phyloP scores from a whole-genome alignment of 2,329 filamentous ascomycete genomes.

The Monosporascus sp. region DNA sequence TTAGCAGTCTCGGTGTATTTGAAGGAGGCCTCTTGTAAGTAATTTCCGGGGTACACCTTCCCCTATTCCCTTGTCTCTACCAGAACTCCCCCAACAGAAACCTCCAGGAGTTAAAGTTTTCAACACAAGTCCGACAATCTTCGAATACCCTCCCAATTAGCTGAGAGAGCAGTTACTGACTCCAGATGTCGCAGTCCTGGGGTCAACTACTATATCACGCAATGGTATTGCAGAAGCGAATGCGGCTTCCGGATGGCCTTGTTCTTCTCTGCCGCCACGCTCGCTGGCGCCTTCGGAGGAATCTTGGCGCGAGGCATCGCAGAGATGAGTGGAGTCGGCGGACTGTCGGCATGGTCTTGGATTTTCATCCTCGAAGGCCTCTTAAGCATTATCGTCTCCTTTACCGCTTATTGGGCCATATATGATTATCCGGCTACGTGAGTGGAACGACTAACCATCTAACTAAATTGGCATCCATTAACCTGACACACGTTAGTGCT shows the following conservation, averaged over 20 bases:
- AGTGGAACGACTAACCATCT: not conserved
- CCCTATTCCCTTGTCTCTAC: too few relatives aligned
- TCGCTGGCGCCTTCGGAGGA: conserved; percentile 59
- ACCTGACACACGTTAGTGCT: not conserved
- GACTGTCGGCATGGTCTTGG: conserved; percentile 64
- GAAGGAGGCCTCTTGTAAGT: conserved; percentile 50
- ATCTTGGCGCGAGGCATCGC: conserved; percentile 55
- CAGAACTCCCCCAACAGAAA: too few relatives aligned
- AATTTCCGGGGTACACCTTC: too few relatives aligned
- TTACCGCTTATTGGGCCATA: conserved; percentile 45
- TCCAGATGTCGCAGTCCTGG: conserved; percentile 35
- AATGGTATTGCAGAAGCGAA: conserved; percentile 57
- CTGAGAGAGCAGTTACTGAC: too few relatives aligned
- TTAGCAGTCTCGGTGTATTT: conserved; percentile 36
- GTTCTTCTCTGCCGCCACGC: conserved; percentile 52
- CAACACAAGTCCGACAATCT: too few relatives aligned
- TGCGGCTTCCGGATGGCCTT: conserved; percentile 57
- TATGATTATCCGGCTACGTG: conserved; percentile 51
- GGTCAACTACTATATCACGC: too few relatives aligned
- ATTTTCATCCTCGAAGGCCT: conserved; percentile 70
- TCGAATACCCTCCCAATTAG: too few relatives aligned
- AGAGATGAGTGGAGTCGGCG: conserved; percentile 47
- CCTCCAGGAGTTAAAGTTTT: too few relatives aligned
- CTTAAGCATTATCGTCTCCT: conserved; percentile 43
- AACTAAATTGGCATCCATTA: conserved; percentile 29